These are phyloP conservation scores for Chalaropsis thielavioides DNA, from an alignment of 2,329 filamentous ascomycete species.

Conservation along the genomic window DNA sequence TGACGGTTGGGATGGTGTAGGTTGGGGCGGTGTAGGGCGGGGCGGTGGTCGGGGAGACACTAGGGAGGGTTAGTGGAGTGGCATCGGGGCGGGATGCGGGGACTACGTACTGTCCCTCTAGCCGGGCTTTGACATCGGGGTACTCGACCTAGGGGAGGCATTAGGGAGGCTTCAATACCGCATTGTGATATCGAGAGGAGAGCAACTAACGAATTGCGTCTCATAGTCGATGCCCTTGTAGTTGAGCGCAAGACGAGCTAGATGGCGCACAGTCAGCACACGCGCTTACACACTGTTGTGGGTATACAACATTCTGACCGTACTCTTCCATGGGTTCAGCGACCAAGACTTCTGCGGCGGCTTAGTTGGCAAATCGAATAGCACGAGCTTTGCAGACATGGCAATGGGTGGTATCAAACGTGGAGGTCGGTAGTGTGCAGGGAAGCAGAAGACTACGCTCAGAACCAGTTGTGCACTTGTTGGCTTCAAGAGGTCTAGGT, in stretches of 20 bases:
- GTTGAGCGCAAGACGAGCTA: conserved; percentile 51
- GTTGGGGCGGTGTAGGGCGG: conserved; percentile 20
- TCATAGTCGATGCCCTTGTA: conserved; percentile 53
- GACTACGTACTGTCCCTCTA: conserved; percentile 38
- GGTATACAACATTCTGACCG: conserved; percentile 6
- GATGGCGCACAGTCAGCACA: conserved; percentile 7
- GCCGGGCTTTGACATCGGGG: conserved; percentile 43
- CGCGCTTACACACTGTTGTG: not conserved
- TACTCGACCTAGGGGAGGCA: conserved; percentile 40
- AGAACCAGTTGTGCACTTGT: too few relatives aligned
- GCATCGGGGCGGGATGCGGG: not conserved
- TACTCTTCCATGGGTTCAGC: conserved; percentile 58
- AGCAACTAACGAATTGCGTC: conserved; percentile 42
- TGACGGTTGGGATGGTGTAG: conserved; percentile 44
- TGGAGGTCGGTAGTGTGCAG: not conserved
- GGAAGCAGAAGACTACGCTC: too few relatives aligned
- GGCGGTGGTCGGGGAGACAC: conserved; percentile 29
- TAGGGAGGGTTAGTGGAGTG: conserved; percentile 17
- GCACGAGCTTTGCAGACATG: conserved; percentile 28
- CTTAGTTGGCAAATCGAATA: conserved; percentile 50
- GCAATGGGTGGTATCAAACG: not conserved
- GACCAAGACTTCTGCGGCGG: conserved; percentile 41
- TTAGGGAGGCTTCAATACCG: not conserved
- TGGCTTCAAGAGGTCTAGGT: too few relatives aligned
- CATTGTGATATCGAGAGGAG: not conserved